Conservation (phyloP, 176 grass and related monocot species). For the Puya raimondii region DNA sequence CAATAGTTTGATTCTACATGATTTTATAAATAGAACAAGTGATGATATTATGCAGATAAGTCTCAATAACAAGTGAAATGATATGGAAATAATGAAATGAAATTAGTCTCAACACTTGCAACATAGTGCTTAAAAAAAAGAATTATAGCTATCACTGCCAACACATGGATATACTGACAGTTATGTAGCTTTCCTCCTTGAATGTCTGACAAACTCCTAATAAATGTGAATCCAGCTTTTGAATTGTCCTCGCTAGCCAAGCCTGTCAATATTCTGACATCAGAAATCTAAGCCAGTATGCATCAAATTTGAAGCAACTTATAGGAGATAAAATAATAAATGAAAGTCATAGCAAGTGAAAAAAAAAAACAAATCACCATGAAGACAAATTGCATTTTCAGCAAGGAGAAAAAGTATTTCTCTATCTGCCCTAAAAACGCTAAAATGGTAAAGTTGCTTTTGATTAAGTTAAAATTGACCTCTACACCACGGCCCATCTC, state of each 20-base stretch:
- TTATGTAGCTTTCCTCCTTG: conserved; percentile 82
- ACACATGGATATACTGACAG: conserved; percentile 53
- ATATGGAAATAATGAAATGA: background rate
- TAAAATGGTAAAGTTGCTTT: background rate
- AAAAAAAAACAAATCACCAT: too few relatives aligned
- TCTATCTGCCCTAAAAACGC: background rate
- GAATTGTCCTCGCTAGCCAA: conserved; percentile 80
- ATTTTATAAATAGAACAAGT: too few relatives aligned
- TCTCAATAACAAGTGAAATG: too few relatives aligned
- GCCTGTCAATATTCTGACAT: conserved; percentile 37
- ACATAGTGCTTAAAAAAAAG: conserved; percentile 5
- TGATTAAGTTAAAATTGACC: conserved; percentile 28
- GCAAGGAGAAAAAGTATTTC: background rate
- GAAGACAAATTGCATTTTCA: background rate
- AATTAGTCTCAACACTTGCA: background rate
- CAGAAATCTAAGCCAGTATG: conserved; percentile 19
- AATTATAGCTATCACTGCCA: conserved; percentile 6
- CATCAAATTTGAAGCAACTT: background rate
- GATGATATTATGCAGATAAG: too few relatives aligned
- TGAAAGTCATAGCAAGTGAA: conserved; percentile 2
- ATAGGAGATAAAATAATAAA: conserved; percentile 19
- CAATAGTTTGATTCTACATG: too few relatives aligned
- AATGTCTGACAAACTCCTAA: conserved; percentile 79
- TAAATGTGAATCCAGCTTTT: conserved; percentile 86
- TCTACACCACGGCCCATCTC: conserved; percentile 87